Base-by-base conservation (phyloP, 495 filamentous ascomycete species). In the Xylaria acuta region DNA sequence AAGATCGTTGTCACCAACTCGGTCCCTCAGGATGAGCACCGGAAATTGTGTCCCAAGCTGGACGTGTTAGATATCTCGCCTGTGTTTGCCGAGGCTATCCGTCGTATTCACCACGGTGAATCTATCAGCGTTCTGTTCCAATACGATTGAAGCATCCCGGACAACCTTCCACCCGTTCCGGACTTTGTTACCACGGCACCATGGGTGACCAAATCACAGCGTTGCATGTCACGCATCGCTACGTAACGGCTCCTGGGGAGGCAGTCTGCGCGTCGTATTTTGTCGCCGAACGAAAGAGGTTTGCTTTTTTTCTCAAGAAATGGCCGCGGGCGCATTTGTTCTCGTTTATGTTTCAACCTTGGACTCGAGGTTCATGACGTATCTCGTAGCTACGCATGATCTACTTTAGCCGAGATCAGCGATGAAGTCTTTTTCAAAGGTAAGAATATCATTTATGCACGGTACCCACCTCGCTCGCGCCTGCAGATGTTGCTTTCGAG, bases 61-160 rank as follows among this genome's bases (percentile, higher is more conserved):
- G 94, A 97, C 81, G 93, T 98, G 63, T 80, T 98, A 74, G 97
- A 98, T 74, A 92, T 99, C 65, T 92, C 94, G 40, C 88, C 92
- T 72, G 91, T 98, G 73, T 99, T 99, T 83, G 97, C 93, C 54
- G 96, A 99, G 90, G 96, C 96, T 22, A 97, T 99, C 79, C 92
- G 96, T 64, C 89, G 96, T 56, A 97, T 99, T 64, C 96, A 98
- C 82, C 95, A 98, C 83, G 96, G 96, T 70, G 96, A 99, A 84
- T 97, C 94, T 76, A 97, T 99, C 82, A 97, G 94, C 80, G 94
- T 96, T 66, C 88, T 99, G 67, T 98, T 99, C 82, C 94, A 96
- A 84, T 93, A 96, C 76, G 93, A 97, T 81, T 92, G 86, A 85
- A 73, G 25, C 6, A 20, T 34, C 32, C 7, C 11, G 60, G 71